Base-by-base conservation (phyloP, 2,329 filamentous ascomycete genomes). In the Atkinsonella hypoxylon region DNA sequence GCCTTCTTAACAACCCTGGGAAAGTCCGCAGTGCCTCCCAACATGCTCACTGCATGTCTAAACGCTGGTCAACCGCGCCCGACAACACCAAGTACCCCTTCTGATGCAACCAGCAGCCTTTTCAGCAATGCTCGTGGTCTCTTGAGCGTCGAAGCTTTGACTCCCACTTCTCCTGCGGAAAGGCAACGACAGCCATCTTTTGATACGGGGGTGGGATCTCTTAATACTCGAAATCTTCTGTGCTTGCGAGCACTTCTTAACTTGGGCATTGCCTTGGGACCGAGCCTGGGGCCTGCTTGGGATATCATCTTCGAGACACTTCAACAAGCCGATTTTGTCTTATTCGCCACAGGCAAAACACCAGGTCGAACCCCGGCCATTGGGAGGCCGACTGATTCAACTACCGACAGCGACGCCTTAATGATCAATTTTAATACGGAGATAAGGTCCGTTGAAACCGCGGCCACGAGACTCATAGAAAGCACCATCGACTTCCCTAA, bases 201-300 rank as follows among this genome's bases (percentile, higher is more conserved):
- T 6, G 85, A 87, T 65, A 59, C 68, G 30, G 61, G 66, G 51
- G 52, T 66, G 0, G 71, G 73, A 50, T 78, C 81, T 3, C 73
- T 97, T 9, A 95, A 89, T 56, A 91, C 89, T 2, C 79, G 93
- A 8, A 97, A 98, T 61, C 71, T 98, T 4, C 73, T 97, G 1
- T 98, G 93, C 59, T 72, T 98, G 42, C 77, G 94, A 60, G 93
- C 93, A 31, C 74, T 98, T 15, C 71, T 98, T n/a, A 98, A 98
- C 58, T 70, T 98, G 3, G 93, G 93, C 2, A 98, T 97, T 60
- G 93, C 93, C 2, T 70, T 98, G 1, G 93, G 93, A 0, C 89
- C 93, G 3, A 95, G 89, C 0, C 74, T 98, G 1, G 83, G 86
- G 36, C 75, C 78, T 13, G 87, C 91, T 1, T 98, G 94, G 87